Evolutionary conservation across 2,329 filamentous ascomycete genomes (phyloP), one percentile per base, ranked within the genome.

Genomic region (Trichoderma sp.): DNA sequence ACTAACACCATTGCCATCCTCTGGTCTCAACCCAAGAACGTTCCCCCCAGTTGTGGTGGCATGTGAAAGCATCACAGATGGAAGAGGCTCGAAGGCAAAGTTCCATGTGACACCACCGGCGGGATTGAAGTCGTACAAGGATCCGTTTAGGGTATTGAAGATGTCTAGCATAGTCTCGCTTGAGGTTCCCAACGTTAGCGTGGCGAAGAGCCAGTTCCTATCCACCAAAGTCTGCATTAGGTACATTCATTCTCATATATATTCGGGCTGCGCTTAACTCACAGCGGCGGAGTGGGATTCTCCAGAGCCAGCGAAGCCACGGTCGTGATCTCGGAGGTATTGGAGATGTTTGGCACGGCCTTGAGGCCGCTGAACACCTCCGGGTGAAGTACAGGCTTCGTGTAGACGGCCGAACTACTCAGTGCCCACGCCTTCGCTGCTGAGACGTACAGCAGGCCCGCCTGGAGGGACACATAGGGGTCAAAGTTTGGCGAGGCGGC

Each of bases 381-480:
- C 7, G 60, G 60, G 13, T 54, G 45, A 39, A 64, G 45, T 17
- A 69, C 63, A 1, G 71, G 72, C 27, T 70, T 72, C 27, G 67
- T 68, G 39, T 73, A 70, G 10, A 64, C 60, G 2, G 72, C 67
- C 48, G 70, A 69, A 2, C 70, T 60, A 5, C 68, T 70, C 52
- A 73, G 68, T 5, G 72, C 64, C 45, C 65, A 72, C 3, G 64
- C 6, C 17, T 68, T 69, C 4, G 53, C 57, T 2, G 66, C 34
- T 32, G 70, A 70, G 3, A 54, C 63, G 25, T 73, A 74, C 37
- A 70, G 70, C 34, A 73, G 70, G 4, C 70, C 70, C 9, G 64
- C 61, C 59, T 73, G 72, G 27, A 73, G 45, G 12, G 73, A 71
- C 15, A 70, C 72, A n/a, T 72, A 70, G 5, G 71, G 70, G 27